These are phyloP conservation scores for Ceratobasidium sp. DNA, from an alignment of 1,284 basidiomycete genomes.

Conservation along the genomic window DNA sequence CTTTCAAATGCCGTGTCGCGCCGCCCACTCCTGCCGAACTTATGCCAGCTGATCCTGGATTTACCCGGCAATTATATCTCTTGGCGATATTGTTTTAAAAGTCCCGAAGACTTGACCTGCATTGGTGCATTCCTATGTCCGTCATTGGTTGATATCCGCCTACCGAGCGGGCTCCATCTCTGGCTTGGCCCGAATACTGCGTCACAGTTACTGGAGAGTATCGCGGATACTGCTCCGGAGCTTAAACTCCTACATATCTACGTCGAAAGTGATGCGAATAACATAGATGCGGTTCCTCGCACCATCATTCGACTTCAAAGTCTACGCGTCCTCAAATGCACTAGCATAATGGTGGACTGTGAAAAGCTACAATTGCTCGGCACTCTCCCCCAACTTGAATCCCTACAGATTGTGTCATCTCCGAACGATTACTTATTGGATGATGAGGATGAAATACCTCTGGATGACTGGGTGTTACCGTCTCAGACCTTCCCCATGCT, in stretches of 20 bases:
- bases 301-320: background rate
- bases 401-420: background rate
- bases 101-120: background rate
- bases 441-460: background rate
- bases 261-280: background rate
- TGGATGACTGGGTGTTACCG: background rate
- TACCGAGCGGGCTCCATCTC: background rate
- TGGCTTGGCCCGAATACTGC: background rate
- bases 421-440: background rate
- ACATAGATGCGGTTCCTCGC: background rate
- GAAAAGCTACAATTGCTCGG: background rate
- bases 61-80: too few species aligned
- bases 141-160: background rate
- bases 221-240: background rate
- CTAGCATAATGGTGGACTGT: background rate
- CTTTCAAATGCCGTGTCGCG: background rate
- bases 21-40: conserved; percentile 9
- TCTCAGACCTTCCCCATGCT: background rate
- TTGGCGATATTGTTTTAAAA: background rate
- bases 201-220: background rate
- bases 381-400: conserved; percentile 17
- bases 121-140: background rate
- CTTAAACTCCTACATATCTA: background rate
- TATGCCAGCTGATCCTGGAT: background rate
- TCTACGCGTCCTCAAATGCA: conserved; percentile 6